Conservation (phyloP, 192 early-diverging fungal genomes). For the Umbelopsis sp. region DNA sequence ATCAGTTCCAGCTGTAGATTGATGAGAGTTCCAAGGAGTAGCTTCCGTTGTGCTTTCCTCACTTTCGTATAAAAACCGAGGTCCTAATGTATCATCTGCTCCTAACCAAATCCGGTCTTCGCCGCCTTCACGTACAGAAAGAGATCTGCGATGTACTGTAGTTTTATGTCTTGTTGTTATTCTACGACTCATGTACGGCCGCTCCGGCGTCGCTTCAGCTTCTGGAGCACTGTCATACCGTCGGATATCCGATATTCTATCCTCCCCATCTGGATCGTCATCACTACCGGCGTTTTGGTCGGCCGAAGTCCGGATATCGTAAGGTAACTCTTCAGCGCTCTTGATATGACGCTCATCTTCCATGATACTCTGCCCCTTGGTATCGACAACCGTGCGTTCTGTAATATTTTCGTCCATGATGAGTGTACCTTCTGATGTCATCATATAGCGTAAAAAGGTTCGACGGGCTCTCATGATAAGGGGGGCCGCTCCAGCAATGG, state of each 20-base stretch:
- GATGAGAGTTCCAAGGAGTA: too few species aligned
- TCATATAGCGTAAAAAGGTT: slow-evolving; percentile 29
- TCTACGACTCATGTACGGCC: slow-evolving; percentile 1
- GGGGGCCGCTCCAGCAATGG: slow-evolving; percentile 28
- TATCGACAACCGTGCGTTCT: slow-evolving; percentile 9
- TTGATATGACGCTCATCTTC: background rate
- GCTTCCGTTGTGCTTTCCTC: background rate
- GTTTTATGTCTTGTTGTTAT: slow-evolving; percentile 2
- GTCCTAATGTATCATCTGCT: background rate
- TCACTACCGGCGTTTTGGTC: background rate
- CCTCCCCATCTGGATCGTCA: background rate
- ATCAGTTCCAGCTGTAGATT: background rate
- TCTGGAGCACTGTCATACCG: slow-evolving; percentile 13
- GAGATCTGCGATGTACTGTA: background rate
- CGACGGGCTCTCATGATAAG: slow-evolving; percentile 18
- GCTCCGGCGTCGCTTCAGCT: background rate
- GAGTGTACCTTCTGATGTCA: slow-evolving; percentile 9
- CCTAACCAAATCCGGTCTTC: slow-evolving; percentile 3
- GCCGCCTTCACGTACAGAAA: background rate
- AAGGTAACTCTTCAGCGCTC: slow-evolving; percentile 2
- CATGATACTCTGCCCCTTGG: background rate
- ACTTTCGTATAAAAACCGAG: slow-evolving; percentile 2
- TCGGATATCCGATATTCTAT: background rate
- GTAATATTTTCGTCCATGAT: slow-evolving; percentile 17
- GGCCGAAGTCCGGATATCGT: background rate